Conservation (phyloP, 177 flowering plant genomes). For the Vitis hybrid region DNA sequence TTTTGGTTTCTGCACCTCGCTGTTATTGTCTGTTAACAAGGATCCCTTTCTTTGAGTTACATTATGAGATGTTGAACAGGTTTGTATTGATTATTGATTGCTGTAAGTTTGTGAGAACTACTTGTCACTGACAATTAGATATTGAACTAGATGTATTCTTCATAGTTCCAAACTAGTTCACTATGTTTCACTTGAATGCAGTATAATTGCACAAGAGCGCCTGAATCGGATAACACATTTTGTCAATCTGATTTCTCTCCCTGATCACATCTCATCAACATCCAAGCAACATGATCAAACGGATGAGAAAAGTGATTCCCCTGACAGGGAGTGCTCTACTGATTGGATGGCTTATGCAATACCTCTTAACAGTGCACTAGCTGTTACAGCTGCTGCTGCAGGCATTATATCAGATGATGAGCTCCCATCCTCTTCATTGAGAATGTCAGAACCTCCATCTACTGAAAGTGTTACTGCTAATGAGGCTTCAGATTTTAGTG, state of each 20-base stretch:
- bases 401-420: conserved; percentile 71
- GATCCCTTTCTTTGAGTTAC: conserved; percentile 91
- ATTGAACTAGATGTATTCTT: neutral
- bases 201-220: conserved; percentile 92
- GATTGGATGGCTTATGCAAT: conserved; percentile 85
- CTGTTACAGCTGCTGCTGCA: conserved; percentile 86
- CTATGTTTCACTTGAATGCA: conserved; percentile 40
- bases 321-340: conserved; percentile 23
- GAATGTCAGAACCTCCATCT: conserved; percentile 46
- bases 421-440: conserved; percentile 34
- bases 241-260: conserved; percentile 58
- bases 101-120: neutral
- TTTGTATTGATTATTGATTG: conserved; percentile 15
- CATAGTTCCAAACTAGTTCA: conserved; percentile 8
- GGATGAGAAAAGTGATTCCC: conserved; percentile 36
- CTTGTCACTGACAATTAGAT: neutral
- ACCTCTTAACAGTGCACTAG: conserved; percentile 64
- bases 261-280: conserved; percentile 41
- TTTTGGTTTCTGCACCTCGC: conserved; percentile 92
- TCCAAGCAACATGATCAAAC: conserved; percentile 31
- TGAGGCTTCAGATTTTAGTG: conserved; percentile 62
- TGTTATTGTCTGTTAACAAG: conserved; percentile 91
- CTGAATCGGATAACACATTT: conserved; percentile 82
- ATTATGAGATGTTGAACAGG: conserved; percentile 96
- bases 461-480: conserved; percentile 53